A percentile compares a stretch with the other conserved stretches of the same genome.
Conservation (phyloP, 257 asterid genomes). For the Henckelia pumila region DNA sequence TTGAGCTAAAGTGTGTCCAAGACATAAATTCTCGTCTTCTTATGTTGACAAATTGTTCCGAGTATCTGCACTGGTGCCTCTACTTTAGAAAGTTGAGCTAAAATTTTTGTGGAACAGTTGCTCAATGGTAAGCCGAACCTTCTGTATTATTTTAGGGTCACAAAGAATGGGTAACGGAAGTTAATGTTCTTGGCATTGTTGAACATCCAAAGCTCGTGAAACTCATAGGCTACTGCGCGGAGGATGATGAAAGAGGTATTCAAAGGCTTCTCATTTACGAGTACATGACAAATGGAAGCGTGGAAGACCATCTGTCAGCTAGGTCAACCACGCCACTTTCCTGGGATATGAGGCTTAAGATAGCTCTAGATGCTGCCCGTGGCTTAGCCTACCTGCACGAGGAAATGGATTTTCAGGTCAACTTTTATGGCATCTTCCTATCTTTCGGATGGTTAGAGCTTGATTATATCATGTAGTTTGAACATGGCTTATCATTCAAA, state of each 20-base stretch:
- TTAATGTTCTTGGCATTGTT: constrained; percentile 85
- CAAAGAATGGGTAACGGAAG: constrained; percentile 99
- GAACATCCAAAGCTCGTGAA: constrained; percentile 93
- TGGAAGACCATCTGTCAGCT: constrained; percentile 78
- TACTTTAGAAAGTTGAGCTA: neutral
- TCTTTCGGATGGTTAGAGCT: neutral
- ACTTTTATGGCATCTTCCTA: constrained; percentile 4
- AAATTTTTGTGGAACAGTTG: neutral
- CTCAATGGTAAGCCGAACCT: neutral
- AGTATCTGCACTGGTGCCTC: neutral
- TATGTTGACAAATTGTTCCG: constrained; percentile 2
- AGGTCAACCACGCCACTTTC: constrained; percentile 63
- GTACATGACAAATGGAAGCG: constrained; percentile 87
- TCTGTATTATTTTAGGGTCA: constrained; percentile 58
- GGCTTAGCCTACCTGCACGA: constrained; percentile 89
- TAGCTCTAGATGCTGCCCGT: constrained; percentile 90
- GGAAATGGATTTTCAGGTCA: constrained; percentile 97
- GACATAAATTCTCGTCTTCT: neutral
- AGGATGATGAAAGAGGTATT: constrained; percentile 97
- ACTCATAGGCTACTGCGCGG: constrained; percentile 92
- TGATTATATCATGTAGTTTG: neutral
- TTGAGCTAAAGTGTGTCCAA: neutral
- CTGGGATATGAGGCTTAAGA: constrained; percentile 82
- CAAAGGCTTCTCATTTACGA: constrained; percentile 91
- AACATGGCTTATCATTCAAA: neutral